phyloP scores from a whole-genome alignment of 2,329 filamentous ascomycete species.

The Aspergillus fischeri region DNA sequence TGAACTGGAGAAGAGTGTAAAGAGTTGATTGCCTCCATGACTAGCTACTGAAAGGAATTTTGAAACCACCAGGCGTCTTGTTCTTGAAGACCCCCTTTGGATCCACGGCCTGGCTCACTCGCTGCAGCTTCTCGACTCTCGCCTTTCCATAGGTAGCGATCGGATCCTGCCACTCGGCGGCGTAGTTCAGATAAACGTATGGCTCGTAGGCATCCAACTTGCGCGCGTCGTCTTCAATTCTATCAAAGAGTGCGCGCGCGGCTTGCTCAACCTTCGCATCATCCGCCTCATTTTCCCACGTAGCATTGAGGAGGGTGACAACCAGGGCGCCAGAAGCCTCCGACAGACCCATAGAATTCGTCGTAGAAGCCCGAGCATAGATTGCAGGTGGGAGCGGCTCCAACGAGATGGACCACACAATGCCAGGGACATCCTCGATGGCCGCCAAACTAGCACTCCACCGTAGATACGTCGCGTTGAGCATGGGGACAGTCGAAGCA shows the following conservation, averaged over 20 bases:
- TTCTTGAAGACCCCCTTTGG: slow-evolving; percentile 14
- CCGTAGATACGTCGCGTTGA: background rate
- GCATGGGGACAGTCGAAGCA: background rate
- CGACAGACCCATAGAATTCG: background rate
- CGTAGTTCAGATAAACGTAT: slow-evolving; percentile 5
- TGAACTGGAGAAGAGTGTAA: slow-evolving; percentile 1
- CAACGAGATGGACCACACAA: background rate
- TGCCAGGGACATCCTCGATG: background rate
- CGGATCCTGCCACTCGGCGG: slow-evolving; percentile 12
- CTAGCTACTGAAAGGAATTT: slow-evolving; percentile 2
- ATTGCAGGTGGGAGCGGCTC: background rate
- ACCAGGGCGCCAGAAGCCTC: background rate
- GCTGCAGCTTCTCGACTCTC: slow-evolving; percentile 7
- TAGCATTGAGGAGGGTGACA: background rate
- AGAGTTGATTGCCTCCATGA: background rate
- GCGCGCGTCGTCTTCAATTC: slow-evolving; percentile 1
- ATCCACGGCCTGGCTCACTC: slow-evolving; percentile 11
- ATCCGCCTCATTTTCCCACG: background rate
- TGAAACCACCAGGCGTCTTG: slow-evolving; percentile 15
- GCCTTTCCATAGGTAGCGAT: slow-evolving; percentile 16
- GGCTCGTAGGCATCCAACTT: background rate
- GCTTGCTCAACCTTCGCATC: background rate
- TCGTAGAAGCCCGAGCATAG: background rate
- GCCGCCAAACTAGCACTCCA: background rate
- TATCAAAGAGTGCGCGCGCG: background rate